Evolutionary conservation across 2,329 filamentous ascomycete species (phyloP), one percentile per base, ranked within the genome.

Genomic region (Stemphylium beticola): DNA sequence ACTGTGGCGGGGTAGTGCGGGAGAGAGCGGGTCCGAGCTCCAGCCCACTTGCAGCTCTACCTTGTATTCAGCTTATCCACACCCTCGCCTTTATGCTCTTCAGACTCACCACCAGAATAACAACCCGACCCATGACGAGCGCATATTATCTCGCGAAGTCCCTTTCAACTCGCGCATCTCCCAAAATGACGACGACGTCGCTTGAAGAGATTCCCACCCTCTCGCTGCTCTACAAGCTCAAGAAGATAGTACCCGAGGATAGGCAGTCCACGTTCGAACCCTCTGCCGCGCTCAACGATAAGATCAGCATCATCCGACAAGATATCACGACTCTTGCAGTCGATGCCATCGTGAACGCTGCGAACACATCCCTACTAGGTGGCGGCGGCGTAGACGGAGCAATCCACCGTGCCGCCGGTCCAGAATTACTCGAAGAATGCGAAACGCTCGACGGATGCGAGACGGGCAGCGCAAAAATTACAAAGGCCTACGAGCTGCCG

Each of bases 331-430:
- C 81, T 12, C 84, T 98, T 4, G 74, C 82, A 29, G 83, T 92
- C 40, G 91, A 92, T 69, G 89, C 89, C 60, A 95, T 97, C 64
- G 93, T 98, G 74, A 98, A 98, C 74, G 93, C 95, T 1, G 93
- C 95, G 39, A 98, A 98, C 74, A 77, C 76, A 9, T 83, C 82
- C 1, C 85, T 98, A 0, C 82, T 90, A 0, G 92, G 93, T 49
- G 95, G 95, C 48, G 92, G 92, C n/a, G 95, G 95, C 32, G 92
- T 98, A 14, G 81, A 82, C 53, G 80, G 80, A 34, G 79, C 92
- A 24, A 97, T 98, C 65, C 95, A 98, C 74, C 76, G 83, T 26
- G 92, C 89, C 36, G 93, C 95, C 0, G 95, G 95, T 0, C 83
- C 78, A 0, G 74, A 75, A 0, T 84, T 98, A 0, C 61, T 87